Percentiles rank a stretch among this genome's conserved stretches.
Evolutionary conservation across 148 eudicot species (phyloP).

Genomic region (Camellia lanceoleosa): DNA sequence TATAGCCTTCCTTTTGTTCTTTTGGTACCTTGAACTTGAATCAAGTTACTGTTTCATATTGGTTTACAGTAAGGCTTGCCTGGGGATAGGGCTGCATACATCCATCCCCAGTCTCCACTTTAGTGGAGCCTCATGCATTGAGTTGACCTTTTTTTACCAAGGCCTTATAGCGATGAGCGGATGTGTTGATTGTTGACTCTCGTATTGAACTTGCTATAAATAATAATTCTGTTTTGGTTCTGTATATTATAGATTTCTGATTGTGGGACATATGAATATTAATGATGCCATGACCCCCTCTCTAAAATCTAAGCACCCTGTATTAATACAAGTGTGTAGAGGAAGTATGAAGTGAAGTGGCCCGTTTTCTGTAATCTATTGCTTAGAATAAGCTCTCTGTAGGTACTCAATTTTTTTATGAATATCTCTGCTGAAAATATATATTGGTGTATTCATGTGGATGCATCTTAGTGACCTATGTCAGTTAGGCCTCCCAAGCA

Average conservation of each 20-base stretch:
- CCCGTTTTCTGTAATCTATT: slow-evolving; percentile 1
- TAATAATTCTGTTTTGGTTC: not conserved
- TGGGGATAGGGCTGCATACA: no score
- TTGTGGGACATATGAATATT: not conserved
- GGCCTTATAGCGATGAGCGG: not conserved
- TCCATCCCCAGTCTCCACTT: no score
- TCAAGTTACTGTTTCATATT: not conserved
- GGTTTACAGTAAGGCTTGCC: not conserved
- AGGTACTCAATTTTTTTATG: not conserved
- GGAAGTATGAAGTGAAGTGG: not conserved
- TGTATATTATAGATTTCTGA: not conserved
- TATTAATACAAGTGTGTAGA: not conserved
- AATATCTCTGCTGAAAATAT: not conserved
- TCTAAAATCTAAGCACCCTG: not conserved
- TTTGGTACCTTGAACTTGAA: not conserved
- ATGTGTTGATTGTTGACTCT: not conserved
- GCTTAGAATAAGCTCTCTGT: slow-evolving; percentile 8
- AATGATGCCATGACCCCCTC: not conserved
- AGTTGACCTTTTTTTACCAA: no score
- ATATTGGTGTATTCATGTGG: slow-evolving; percentile 8
- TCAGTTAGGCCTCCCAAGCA: slow-evolving; percentile 10
- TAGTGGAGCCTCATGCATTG: no score
- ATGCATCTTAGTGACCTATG: slow-evolving; percentile 12
- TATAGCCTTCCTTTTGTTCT: not conserved
- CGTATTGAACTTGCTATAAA: not conserved